phyloP scores from a whole-genome alignment of 2,329 filamentous ascomycete species.

The Ilyonectria robusta region DNA sequence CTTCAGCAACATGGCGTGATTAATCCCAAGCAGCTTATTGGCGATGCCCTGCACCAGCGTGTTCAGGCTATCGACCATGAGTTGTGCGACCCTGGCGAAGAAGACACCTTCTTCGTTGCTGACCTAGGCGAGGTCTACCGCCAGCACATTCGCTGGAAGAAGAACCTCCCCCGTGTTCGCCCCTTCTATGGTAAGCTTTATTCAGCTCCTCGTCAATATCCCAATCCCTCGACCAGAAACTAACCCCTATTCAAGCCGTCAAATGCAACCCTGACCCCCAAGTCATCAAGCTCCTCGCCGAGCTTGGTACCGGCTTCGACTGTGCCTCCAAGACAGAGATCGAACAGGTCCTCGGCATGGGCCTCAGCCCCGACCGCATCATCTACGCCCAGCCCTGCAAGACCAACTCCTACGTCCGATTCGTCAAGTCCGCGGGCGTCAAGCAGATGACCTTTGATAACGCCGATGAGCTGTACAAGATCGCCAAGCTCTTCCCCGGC shows the following conservation, averaged over 20 bases:
- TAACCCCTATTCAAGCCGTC: conserved; percentile 75
- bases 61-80: conserved; percentile 89
- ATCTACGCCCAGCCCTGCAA: conserved; percentile 99
- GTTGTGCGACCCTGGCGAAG: conserved; percentile 89
- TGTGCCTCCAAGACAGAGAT: conserved; percentile 99
- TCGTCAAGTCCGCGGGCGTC: conserved; percentile 86
- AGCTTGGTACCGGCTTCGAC: conserved; percentile 94
- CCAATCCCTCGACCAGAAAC: conserved; percentile 17
- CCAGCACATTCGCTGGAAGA: conserved; percentile 98
- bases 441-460: conserved; percentile 99
- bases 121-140: conserved; percentile 99
- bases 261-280: conserved; percentile 98
- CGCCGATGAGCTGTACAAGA: conserved; percentile 97
- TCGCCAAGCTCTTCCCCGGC: conserved; percentile 89
- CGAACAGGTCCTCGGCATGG: conserved; percentile 87
- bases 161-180: conserved; percentile 90
- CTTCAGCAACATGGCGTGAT: conserved; percentile 58
- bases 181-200: conserved; percentile 87
- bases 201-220: neutral
- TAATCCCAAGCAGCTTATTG: conserved; percentile 84
- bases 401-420: conserved; percentile 97
- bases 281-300: conserved; percentile 88
- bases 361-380: conserved; percentile 89
- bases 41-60: conserved; percentile 87
- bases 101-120: conserved; percentile 98